Conservation (phyloP, 305 asterid species). For the Ilex paraguariensis region DNA sequence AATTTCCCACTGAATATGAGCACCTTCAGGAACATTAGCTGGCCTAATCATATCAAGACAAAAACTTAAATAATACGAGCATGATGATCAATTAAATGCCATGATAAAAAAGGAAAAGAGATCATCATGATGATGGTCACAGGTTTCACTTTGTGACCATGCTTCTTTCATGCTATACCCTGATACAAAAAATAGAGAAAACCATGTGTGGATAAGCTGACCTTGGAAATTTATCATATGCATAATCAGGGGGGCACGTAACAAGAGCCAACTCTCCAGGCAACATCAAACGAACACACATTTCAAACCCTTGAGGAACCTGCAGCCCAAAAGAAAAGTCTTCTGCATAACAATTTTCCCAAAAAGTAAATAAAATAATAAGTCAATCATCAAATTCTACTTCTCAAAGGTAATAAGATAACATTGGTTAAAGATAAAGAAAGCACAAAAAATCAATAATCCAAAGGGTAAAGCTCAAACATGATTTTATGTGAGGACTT, state of each 20-base stretch:
- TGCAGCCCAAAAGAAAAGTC: conserved; percentile 22
- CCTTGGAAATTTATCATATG: conserved; percentile 96
- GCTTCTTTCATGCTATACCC: no score
- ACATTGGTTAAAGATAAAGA: conserved; percentile 3
- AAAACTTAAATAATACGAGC: neutral
- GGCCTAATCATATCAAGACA: conserved; percentile 47
- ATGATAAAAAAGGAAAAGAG: no score
- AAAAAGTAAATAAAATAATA: neutral
- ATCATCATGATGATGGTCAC: no score
- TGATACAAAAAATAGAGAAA: no score
- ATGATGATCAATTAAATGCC: no score
- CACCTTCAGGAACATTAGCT: conserved; percentile 75
- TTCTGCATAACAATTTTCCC: neutral
- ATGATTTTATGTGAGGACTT: no score
- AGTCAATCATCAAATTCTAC: no score
- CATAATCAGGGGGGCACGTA: conserved; percentile 96
- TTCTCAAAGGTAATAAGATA: neutral
- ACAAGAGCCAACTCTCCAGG: conserved; percentile 92
- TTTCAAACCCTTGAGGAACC: conserved; percentile 99
- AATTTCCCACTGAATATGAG: conserved; percentile 87
- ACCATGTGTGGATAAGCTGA: conserved; percentile 1
- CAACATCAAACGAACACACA: conserved; percentile 92
- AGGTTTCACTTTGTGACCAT: no score
- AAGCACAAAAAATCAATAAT: neutral
- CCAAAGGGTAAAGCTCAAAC: no score